A percentile compares a stretch with the other conserved stretches of the same genome.
Conservation (phyloP, 345 rosid species). For the Cardamine chenopodiifolia region DNA sequence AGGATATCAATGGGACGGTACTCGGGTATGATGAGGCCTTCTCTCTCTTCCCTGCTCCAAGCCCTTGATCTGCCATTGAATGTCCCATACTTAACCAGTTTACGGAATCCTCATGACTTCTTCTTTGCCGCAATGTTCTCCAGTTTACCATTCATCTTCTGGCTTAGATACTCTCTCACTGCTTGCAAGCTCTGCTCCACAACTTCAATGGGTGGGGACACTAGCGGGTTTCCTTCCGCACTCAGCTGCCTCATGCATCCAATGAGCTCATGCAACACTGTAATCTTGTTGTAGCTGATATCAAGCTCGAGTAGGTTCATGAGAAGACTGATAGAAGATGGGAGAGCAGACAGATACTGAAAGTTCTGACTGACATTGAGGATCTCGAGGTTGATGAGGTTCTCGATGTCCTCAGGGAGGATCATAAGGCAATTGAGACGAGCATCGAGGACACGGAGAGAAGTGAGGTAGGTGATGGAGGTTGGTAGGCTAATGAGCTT, state of each 20-base stretch:
- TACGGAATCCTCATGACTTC: slow-evolving; percentile 67
- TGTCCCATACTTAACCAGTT: slow-evolving; percentile 63
- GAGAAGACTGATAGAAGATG: slow-evolving; percentile 73
- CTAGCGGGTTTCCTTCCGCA: slow-evolving; percentile 74
- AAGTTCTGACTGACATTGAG: slow-evolving; percentile 87
- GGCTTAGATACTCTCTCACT: slow-evolving; percentile 67
- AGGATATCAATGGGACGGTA: slow-evolving; percentile 55
- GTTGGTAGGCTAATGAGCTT: slow-evolving; percentile 61
- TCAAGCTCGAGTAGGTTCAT: slow-evolving; percentile 69
- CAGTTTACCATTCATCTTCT: slow-evolving; percentile 56
- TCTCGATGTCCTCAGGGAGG: slow-evolving; percentile 73
- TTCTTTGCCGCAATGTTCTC: slow-evolving; percentile 46
- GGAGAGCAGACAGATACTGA: slow-evolving; percentile 62
- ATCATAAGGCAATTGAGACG: slow-evolving; percentile 69
- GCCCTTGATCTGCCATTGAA: slow-evolving; percentile 49
- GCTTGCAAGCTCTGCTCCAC: slow-evolving; percentile 61
- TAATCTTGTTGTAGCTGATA: slow-evolving; percentile 69
- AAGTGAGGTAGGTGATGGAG: slow-evolving; percentile 59
- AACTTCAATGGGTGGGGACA: slow-evolving; percentile 69
- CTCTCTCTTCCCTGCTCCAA: slow-evolving; percentile 49
- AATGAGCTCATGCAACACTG: slow-evolving; percentile 60
- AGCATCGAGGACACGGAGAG: slow-evolving; percentile 59
- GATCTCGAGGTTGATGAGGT: slow-evolving; percentile 58
- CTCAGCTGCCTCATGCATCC: slow-evolving; percentile 69
- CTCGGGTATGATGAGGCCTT: slow-evolving; percentile 53